phyloP scores from a whole-genome alignment of 1,284 basidiomycete genomes.

The Pyrrhoderma noxium region DNA sequence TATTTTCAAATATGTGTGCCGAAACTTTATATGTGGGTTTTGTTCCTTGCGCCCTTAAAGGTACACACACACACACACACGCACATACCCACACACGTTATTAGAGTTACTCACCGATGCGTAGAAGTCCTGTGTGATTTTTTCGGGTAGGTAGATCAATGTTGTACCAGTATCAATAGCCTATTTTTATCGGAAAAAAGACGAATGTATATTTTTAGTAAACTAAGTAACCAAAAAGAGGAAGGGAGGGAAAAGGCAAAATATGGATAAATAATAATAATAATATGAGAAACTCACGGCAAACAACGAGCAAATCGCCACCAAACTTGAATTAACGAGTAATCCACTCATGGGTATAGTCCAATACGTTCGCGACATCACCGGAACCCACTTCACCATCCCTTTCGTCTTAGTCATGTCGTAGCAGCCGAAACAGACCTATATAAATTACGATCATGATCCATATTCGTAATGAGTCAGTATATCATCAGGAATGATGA shows the following conservation, averaged over 20 bases:
- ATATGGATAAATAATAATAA: no score
- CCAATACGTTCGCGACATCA: constrained; percentile 54
- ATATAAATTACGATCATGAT: not conserved
- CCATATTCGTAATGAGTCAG: no score
- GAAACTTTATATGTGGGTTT: no score
- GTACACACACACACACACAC: not conserved
- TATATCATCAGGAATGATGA: no score
- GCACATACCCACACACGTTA: not conserved
- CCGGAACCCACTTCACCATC: constrained; percentile 42
- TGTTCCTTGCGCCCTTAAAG: no score
- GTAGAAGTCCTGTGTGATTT: constrained; percentile 36
- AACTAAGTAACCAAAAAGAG: no score
- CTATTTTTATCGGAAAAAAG: no score
- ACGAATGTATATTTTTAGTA: no score
- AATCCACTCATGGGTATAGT: constrained; percentile 40
- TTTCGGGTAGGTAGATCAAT: constrained; percentile 44
- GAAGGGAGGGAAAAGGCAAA: no score
- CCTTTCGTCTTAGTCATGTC: constrained; percentile 44
- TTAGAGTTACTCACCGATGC: constrained; percentile 25
- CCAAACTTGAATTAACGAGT: constrained; percentile 26
- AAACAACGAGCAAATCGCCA: constrained; percentile 21
- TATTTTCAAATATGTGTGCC: no score
- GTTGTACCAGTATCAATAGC: constrained; percentile 58
- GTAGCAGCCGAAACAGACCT: constrained; percentile 56
- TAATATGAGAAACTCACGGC: constrained; percentile 34